Percentiles rank a stretch among this genome's conserved stretches.
Evolutionary conservation across 2,329 filamentous ascomycete species (phyloP).

Genomic region (Coccinonectria pachysandricola): DNA sequence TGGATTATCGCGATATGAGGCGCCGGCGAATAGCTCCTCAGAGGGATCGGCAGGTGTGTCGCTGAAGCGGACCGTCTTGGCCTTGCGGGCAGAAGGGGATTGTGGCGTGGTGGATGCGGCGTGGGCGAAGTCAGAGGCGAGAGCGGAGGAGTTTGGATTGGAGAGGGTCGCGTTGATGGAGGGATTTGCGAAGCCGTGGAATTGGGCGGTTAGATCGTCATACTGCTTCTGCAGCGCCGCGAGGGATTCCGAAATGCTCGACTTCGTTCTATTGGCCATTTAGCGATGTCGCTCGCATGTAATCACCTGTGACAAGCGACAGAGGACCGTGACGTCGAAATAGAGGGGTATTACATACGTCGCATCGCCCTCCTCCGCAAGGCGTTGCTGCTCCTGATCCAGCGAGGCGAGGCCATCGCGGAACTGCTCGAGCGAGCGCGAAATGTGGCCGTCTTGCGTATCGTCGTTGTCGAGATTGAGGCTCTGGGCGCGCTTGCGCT

Average conservation of each 20-base stretch:
- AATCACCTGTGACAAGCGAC: no score
- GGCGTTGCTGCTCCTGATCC: slow-evolving; percentile 50
- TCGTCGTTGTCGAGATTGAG: slow-evolving; percentile 69
- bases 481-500: slow-evolving; percentile 76
- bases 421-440: slow-evolving; percentile 77
- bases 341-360: slow-evolving; percentile 33
- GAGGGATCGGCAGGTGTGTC: slow-evolving; percentile 42
- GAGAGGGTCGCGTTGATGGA: slow-evolving; percentile 41
- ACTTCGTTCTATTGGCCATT: no score
- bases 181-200: slow-evolving; percentile 53
- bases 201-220: slow-evolving; percentile 68
- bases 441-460: slow-evolving; percentile 80
- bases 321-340: background rate
- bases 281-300: no score
- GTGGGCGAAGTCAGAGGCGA: slow-evolving; percentile 54
- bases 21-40: slow-evolving; percentile 33
- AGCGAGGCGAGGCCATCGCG: slow-evolving; percentile 67
- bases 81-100: slow-evolving; percentile 21
- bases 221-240: slow-evolving; percentile 62
- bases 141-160: slow-evolving; percentile 53
- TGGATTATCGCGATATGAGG: slow-evolving; percentile 62
- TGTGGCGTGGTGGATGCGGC: slow-evolving; percentile 44
- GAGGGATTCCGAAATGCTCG: slow-evolving; percentile 52
- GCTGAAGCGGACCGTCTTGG: slow-evolving; percentile 81
- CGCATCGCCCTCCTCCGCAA: slow-evolving; percentile 55